phyloP scores from a whole-genome alignment of 805 yeast genomes.

The Wickerhamiella musiphila region DNA sequence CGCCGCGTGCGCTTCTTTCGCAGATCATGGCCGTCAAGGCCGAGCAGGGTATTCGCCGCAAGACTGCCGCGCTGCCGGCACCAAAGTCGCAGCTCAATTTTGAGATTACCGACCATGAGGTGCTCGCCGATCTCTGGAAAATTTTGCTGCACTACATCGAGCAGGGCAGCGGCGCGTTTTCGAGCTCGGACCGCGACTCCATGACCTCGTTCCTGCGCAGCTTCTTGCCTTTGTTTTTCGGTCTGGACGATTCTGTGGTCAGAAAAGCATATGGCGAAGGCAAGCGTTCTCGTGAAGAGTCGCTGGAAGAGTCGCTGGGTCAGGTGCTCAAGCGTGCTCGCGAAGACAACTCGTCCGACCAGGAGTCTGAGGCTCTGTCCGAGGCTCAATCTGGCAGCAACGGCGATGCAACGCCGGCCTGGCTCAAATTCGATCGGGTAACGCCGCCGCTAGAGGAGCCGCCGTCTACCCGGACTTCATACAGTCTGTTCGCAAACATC shows the following conservation, averaged over 20 bases:
- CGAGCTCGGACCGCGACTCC: conserved; percentile 64
- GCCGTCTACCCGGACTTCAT: conserved; percentile 27
- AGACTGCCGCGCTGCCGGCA: conserved; percentile 71
- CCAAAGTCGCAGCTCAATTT: conserved; percentile 63
- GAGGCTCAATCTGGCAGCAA: conserved; percentile 2
- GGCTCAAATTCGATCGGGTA: conserved; percentile 15
- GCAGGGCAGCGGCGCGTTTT: conserved; percentile 53
- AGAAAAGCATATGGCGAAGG: conserved; percentile 9
- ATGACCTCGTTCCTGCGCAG: conserved; percentile 52
- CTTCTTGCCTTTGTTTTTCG: conserved; percentile 59
- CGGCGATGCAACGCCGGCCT: conserved; percentile 11
- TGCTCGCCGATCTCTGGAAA: conserved; percentile 56
- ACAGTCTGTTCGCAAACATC: conserved; percentile 74
- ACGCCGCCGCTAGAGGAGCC: conserved; percentile 11
- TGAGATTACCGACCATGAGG: conserved; percentile 43
- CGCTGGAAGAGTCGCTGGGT: not conserved
- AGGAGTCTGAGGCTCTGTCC: conserved; percentile 1
- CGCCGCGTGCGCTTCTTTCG: conserved; percentile 76
- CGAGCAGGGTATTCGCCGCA: conserved; percentile 73
- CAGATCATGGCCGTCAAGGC: conserved; percentile 85
- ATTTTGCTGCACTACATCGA: conserved; percentile 50
- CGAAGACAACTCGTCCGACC: not conserved
- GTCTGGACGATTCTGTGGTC: conserved; percentile 16
- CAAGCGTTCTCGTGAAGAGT: conserved; percentile 1
- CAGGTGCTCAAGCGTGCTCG: conserved; percentile 1